Percentiles rank a stretch among this genome's conserved stretches.
Evolutionary conservation across 2,329 filamentous ascomycete species (phyloP).

Genomic region (Cladosporium cucumerinum): DNA sequence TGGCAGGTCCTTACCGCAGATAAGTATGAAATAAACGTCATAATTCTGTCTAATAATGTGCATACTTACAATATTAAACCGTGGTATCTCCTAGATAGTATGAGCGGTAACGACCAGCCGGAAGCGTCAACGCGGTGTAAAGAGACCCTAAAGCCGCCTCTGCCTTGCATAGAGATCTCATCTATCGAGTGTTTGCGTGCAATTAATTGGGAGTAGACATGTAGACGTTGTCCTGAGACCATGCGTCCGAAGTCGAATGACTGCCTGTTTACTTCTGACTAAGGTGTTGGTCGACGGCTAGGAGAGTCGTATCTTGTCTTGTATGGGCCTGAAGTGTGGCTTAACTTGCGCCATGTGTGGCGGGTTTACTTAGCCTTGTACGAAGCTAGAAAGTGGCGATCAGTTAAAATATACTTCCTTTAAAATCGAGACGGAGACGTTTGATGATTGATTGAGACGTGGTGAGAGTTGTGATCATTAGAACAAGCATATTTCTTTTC

Average conservation of each 20-base stretch:
- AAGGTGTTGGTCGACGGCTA: not conserved
- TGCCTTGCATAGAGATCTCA: not conserved
- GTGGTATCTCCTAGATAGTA: not conserved
- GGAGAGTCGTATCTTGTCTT: not conserved
- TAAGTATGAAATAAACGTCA: not conserved
- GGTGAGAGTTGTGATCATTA: not conserved
- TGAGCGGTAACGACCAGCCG: not conserved
- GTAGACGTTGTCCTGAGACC: not conserved
- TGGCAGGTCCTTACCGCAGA: not conserved
- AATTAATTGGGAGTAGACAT: not conserved
- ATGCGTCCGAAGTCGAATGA: not conserved
- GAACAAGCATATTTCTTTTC: slow-evolving; percentile 10
- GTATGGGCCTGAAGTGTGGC: not conserved
- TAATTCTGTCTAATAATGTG: not conserved
- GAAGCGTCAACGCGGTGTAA: not conserved
- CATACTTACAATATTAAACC: not conserved
- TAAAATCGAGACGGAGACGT: not conserved
- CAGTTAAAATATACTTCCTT: not conserved
- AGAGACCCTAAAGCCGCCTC: not conserved
- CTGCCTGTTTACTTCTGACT: not conserved
- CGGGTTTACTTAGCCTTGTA: not conserved
- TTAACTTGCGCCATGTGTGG: not conserved
- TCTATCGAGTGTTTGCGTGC: not conserved
- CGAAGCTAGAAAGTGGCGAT: not conserved
- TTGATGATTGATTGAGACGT: not conserved